Evolutionary conservation across 108 stramenopile species (phyloP).

Genomic region (Cyclotella cryptica): DNA sequence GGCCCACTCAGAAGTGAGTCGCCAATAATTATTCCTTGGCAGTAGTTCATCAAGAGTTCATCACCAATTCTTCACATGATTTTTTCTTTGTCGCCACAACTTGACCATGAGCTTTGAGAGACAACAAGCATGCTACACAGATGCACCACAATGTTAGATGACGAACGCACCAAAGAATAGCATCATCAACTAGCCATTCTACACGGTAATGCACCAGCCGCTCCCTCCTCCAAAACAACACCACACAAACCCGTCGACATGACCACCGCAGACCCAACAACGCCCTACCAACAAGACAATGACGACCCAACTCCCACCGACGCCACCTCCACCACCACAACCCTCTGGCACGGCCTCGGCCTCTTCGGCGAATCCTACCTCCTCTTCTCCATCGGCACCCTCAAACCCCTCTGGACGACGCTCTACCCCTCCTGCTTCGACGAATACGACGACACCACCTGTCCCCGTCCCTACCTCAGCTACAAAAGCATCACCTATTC

Average conservation of each 20-base stretch:
- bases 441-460: constrained; percentile 13
- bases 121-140: too few species aligned
- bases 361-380: constrained; percentile 86
- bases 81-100: too few species aligned
- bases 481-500: constrained; percentile 59
- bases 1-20: too few species aligned
- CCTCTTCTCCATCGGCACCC: constrained; percentile 73
- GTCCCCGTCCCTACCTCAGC: constrained; percentile 32
- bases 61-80: too few species aligned
- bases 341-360: constrained; percentile 77
- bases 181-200: too few species aligned
- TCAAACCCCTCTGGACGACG: constrained; percentile 72
- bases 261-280: not conserved
- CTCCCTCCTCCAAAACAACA: not conserved
- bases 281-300: not conserved
- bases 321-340: not conserved
- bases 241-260: not conserved
- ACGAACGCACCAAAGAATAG: too few species aligned
- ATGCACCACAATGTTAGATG: too few species aligned
- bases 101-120: too few species aligned
- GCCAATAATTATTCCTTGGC: too few species aligned
- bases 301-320: not conserved
- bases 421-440: constrained; percentile 57
- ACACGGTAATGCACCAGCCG: too few species aligned
- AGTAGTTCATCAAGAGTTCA: too few species aligned